Percentiles rank a stretch among this genome's conserved stretches.
These are phyloP conservation scores for Azolla pinnata DNA, from an alignment of 75 land plant genomes.

Conservation along the genomic window DNA sequence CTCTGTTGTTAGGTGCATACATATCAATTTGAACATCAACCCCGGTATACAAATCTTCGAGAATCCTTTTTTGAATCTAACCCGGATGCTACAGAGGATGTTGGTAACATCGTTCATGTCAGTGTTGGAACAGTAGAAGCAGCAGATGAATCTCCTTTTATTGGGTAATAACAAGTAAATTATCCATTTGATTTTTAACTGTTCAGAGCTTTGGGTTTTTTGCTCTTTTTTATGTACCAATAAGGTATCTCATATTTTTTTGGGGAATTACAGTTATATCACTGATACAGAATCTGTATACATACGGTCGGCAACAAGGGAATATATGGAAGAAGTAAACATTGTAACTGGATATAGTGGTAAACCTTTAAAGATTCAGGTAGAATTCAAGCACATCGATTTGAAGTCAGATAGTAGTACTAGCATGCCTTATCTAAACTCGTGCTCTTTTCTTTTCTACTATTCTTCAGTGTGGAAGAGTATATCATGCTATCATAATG, in stretches of 20 bases:
- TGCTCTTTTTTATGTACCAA: neutral
- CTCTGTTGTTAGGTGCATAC: conserved; percentile 23
- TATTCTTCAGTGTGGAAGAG: conserved; percentile 28
- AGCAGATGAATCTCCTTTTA: conserved; percentile 32
- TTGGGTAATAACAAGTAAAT: too few species aligned
- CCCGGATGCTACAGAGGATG: neutral
- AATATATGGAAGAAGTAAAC: conserved; percentile 37
- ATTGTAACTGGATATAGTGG: conserved; percentile 31
- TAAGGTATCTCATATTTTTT: neutral
- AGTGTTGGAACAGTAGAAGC: conserved; percentile 38
- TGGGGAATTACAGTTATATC: conserved; percentile 22
- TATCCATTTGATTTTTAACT: too few species aligned
- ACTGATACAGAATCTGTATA: conserved; percentile 33
- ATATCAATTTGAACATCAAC: conserved; percentile 14
- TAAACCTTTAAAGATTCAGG: conserved; percentile 35
- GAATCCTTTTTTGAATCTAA: conserved; percentile 7
- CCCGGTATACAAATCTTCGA: conserved; percentile 12
- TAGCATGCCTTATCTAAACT: too few species aligned
- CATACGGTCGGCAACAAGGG: conserved; percentile 35
- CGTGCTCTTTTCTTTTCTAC: too few species aligned
- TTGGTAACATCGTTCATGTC: conserved; percentile 25
- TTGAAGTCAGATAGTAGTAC: too few species aligned
- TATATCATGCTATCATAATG: conserved; percentile 38
- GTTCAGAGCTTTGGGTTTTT: too few species aligned
- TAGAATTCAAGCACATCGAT: neutral